phyloP scores from a whole-genome alignment of 495 filamentous ascomycete genomes.

The Trichoderma gamsii region DNA sequence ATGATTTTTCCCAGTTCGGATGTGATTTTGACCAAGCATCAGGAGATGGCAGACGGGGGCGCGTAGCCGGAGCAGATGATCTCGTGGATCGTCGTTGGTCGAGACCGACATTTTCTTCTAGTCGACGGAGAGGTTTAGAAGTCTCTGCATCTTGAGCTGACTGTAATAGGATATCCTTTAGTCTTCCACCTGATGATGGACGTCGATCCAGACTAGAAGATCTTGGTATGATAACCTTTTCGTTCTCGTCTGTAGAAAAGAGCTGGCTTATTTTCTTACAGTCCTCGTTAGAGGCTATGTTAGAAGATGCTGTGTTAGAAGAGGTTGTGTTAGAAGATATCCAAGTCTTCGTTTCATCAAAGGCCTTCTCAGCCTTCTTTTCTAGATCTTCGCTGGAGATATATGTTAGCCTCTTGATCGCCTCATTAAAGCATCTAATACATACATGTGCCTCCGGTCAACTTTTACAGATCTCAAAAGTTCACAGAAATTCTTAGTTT shows the following conservation, averaged over 20 bases:
- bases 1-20: constrained; percentile 35
- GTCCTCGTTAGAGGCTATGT: not conserved
- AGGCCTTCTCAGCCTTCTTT: not conserved
- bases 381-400: not conserved
- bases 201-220: not conserved
- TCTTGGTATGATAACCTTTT: not conserved
- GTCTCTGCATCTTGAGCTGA: not conserved
- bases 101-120: no score
- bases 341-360: not conserved
- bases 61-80: not conserved
- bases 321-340: not conserved
- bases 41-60: not conserved
- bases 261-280: not conserved
- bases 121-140: not conserved
- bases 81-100: not conserved
- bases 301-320: not conserved
- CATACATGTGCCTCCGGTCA: not conserved
- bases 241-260: not conserved
- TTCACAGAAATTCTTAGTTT: not conserved
- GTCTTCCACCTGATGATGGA: not conserved
- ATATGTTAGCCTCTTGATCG: not conserved
- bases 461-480: not conserved
- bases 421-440: not conserved
- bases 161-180: not conserved
- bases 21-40: constrained; percentile 38